These are phyloP conservation scores for Diaporthe helianthi DNA, from an alignment of 2,329 filamentous ascomycete species.

Conservation along the genomic window DNA sequence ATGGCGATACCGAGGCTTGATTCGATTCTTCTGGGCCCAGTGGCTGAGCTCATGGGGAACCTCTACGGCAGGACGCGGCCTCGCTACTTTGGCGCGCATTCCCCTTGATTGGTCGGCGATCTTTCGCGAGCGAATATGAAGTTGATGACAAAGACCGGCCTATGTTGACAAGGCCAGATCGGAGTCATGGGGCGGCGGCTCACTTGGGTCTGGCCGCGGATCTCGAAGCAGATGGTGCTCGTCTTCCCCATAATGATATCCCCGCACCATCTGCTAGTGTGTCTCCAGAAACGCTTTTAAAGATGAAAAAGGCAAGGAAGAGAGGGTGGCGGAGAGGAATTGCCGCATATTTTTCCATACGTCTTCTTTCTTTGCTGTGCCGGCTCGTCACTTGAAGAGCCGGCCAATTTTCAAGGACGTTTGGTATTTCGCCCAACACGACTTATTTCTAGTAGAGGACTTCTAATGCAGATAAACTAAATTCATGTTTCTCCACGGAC, in stretches of 20 bases:
- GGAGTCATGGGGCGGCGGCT: constrained; percentile 24
- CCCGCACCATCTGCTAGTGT: constrained; percentile 30
- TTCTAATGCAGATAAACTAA: constrained; percentile 69
- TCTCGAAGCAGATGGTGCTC: constrained; percentile 28
- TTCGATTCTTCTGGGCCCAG: constrained; percentile 32
- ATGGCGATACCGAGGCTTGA: constrained; percentile 61
- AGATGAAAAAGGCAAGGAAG: constrained; percentile 30
- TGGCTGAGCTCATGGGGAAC: constrained; percentile 24
- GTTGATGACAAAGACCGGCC: constrained; percentile 28
- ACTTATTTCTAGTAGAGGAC: constrained; percentile 60
- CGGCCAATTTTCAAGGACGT: constrained; percentile 36
- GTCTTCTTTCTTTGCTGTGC: constrained; percentile 41
- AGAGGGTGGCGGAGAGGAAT: constrained; percentile 28
- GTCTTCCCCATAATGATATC: constrained; percentile 35
- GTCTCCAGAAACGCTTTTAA: constrained; percentile 37
- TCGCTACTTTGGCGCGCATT: constrained; percentile 26
- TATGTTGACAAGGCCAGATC: constrained; percentile 26
- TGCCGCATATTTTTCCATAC: constrained; percentile 36
- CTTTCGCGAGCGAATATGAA: constrained; percentile 25
- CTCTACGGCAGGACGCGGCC: constrained; percentile 29
- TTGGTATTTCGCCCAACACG: constrained; percentile 48
- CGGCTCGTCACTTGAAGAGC: constrained; percentile 28
- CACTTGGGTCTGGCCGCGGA: constrained; percentile 22
- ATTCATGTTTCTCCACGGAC: constrained; percentile 43
- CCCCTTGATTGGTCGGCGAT: constrained; percentile 26